Evolutionary conservation across 192 early-diverging fungal species (phyloP), one percentile per base, ranked within the genome.

Genomic region (Coemansia sp.): DNA sequence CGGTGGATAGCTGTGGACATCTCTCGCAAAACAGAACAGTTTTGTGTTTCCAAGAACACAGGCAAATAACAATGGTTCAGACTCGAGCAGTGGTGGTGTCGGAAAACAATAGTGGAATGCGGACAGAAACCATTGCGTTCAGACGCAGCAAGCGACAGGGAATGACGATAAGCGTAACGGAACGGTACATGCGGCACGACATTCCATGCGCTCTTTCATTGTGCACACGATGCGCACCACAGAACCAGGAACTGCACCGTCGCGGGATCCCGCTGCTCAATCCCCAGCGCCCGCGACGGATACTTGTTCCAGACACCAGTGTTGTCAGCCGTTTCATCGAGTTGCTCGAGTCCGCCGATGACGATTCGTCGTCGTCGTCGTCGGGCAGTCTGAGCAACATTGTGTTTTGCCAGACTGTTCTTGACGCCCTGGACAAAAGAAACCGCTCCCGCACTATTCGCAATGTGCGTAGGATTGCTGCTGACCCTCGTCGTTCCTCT

Each of bases 371-470:
- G n/a, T n/a, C 1, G 10, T 32, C 46, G 32, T 32, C 32, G n/a
- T 80, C 78, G n/a, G 87, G 86, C 6, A 64, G 15, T 32, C 65
- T 93, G 7, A 77, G 71, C 5, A 88, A 89, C 66, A 66, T 93
- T 26, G 88, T 93, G 62, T 82, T 90, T 42, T 84, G 86, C 58
- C 89, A 93, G 69, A 90, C 89, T 0, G 72, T 90, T 3, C 62
- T 88, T 19, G 78, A 83, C 19, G 80, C 85, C 71, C 73, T 92
- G 10, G 84, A 89, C 65, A 82, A 84, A 15, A 76, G 85, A n/a
- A 86, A 88, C 63, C 85, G 87, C 63, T 76, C 87, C 3, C 76
- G 86, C 21, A 91, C 87, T 1, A 85, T 87, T 62, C 84, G 85
- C 46, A 86, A 85, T 39, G 64, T 91, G 32, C 82, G 89, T n/a